These are phyloP conservation scores for Cladosporium oxysporum DNA, from an alignment of 2,329 filamentous ascomycete genomes.

Conservation along the genomic window DNA sequence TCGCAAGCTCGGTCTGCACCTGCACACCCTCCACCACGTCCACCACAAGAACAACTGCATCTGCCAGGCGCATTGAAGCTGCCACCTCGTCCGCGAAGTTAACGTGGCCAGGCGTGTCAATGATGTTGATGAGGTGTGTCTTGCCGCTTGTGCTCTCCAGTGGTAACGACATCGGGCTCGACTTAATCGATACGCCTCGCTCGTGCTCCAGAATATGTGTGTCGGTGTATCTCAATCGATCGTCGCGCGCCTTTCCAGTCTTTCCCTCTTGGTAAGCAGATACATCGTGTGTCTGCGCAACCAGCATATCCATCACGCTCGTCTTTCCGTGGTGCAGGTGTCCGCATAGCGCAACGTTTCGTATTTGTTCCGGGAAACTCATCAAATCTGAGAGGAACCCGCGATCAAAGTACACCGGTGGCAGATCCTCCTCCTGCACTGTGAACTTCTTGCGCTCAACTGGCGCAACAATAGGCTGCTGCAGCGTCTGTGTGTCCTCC, in stretches of 20 bases:
- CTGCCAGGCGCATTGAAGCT: slow-evolving; percentile 78
- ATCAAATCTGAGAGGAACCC: slow-evolving; percentile 94
- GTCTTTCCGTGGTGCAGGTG: slow-evolving; percentile 98
- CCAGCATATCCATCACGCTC: slow-evolving; percentile 96
- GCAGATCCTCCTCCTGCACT: slow-evolving; percentile 86
- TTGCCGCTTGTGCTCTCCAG: slow-evolving; percentile 87
- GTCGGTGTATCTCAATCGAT: slow-evolving; percentile 93
- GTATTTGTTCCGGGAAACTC: slow-evolving; percentile 91
- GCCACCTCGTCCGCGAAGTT: slow-evolving; percentile 99
- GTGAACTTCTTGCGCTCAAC: slow-evolving; percentile 95
- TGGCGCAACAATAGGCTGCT: slow-evolving; percentile 90
- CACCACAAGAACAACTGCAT: slow-evolving; percentile 89
- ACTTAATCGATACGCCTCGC: slow-evolving; percentile 86
- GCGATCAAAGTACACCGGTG: slow-evolving; percentile 82
- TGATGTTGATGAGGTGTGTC: slow-evolving; percentile 89
- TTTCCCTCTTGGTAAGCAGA: slow-evolving; percentile 75
- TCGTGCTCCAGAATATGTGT: slow-evolving; percentile 86
- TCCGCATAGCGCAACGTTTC: slow-evolving; percentile 88
- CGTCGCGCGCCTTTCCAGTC: slow-evolving; percentile 77
- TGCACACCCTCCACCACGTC: slow-evolving; percentile 99
- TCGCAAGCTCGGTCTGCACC: slow-evolving; percentile 93
- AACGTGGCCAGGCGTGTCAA: slow-evolving; percentile 96
- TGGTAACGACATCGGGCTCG: slow-evolving; percentile 90
- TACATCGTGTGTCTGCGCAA: slow-evolving; percentile 91
- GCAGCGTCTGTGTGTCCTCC: slow-evolving; percentile 90